Percentiles rank a stretch among this genome's conserved stretches.
Evolutionary conservation across 1,139 yeast species (phyloP).

Genomic region (Candida labiduridarum): DNA sequence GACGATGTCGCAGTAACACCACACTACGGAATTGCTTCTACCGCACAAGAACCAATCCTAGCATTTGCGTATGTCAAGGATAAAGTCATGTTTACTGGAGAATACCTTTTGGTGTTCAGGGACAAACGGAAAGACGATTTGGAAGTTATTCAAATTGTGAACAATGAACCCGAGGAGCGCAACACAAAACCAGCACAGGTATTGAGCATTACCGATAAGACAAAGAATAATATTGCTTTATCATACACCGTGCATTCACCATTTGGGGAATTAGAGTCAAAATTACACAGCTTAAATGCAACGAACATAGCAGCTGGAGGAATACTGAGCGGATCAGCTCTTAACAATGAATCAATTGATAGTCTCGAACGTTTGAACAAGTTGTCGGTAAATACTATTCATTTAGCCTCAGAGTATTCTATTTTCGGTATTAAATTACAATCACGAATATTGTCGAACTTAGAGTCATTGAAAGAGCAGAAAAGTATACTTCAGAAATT

Average conservation of each 20-base stretch:
- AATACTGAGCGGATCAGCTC: background rate
- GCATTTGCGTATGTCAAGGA: conserved; percentile 27
- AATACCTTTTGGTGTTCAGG: conserved; percentile 22
- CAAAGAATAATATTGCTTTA: background rate
- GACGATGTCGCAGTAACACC: conserved; percentile 8
- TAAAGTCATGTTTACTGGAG: conserved; percentile 27
- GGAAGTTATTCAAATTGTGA: conserved; percentile 16
- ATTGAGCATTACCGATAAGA: background rate
- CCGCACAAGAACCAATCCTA: conserved; percentile 12
- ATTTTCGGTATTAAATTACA: conserved; percentile 26
- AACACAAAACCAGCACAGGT: background rate
- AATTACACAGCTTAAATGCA: conserved; percentile 5
- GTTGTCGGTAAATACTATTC: conserved; percentile 22
- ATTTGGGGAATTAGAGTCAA: conserved; percentile 63
- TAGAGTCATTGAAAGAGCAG: conserved; percentile 28
- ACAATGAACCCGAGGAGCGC: background rate
- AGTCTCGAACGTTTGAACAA: conserved; percentile 21
- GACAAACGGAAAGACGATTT: conserved; percentile 14
- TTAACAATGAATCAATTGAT: conserved; percentile 8
- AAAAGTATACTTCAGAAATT: conserved; percentile 18
- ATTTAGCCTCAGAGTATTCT: conserved; percentile 22
- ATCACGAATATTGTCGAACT: conserved; percentile 24
- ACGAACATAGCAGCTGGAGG: background rate
- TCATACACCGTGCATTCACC: conserved; percentile 31
- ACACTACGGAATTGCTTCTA: conserved; percentile 8